These are phyloP conservation scores for Chaetomium globosum DNA, from an alignment of 2,329 filamentous ascomycete species.

Conservation along the genomic window DNA sequence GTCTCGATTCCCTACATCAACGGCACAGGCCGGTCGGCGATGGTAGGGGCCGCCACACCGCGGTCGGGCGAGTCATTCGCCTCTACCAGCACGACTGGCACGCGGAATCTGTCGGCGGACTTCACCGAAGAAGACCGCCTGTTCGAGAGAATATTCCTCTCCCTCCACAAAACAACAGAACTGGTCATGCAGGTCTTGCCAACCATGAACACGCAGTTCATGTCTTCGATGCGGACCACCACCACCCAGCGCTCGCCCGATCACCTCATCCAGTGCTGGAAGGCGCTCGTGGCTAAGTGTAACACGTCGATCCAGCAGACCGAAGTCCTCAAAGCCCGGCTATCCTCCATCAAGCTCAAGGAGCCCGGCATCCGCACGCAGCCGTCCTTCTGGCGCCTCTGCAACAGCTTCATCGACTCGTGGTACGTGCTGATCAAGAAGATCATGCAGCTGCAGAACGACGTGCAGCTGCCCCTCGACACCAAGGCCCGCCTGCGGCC, in stretches of 20 bases:
- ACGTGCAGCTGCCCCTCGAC: slow-evolving; percentile 61
- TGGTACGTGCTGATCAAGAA: slow-evolving; percentile 68
- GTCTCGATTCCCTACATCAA: slow-evolving; percentile 54
- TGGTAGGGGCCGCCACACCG: slow-evolving; percentile 66
- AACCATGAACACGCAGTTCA: slow-evolving; percentile 67
- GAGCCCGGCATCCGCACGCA: slow-evolving; percentile 74
- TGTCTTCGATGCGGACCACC: slow-evolving; percentile 63
- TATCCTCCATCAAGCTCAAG: slow-evolving; percentile 81
- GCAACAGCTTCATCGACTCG: slow-evolving; percentile 71
- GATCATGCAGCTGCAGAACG: slow-evolving; percentile 59
- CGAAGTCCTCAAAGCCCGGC: slow-evolving; percentile 69
- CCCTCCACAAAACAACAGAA: slow-evolving; percentile 72
- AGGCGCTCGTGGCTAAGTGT: slow-evolving; percentile 70
- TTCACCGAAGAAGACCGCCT: slow-evolving; percentile 75
- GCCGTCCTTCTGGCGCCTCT: slow-evolving; percentile 66
- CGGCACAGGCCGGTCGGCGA: slow-evolving; percentile 54
- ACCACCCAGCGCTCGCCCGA: slow-evolving; percentile 62
- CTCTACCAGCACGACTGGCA: slow-evolving; percentile 54
- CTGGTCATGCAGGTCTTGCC: slow-evolving; percentile 73
- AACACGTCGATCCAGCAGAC: slow-evolving; percentile 71
- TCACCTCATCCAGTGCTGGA: slow-evolving; percentile 67
- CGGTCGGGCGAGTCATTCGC: slow-evolving; percentile 81
- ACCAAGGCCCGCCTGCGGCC: slow-evolving; percentile 75
- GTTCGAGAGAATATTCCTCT: slow-evolving; percentile 81
- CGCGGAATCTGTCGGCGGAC: slow-evolving; percentile 60